These are phyloP conservation scores for Zopfochytrium polystomum DNA, from an alignment of 371 early-diverging fungal species.

Conservation along the genomic window DNA sequence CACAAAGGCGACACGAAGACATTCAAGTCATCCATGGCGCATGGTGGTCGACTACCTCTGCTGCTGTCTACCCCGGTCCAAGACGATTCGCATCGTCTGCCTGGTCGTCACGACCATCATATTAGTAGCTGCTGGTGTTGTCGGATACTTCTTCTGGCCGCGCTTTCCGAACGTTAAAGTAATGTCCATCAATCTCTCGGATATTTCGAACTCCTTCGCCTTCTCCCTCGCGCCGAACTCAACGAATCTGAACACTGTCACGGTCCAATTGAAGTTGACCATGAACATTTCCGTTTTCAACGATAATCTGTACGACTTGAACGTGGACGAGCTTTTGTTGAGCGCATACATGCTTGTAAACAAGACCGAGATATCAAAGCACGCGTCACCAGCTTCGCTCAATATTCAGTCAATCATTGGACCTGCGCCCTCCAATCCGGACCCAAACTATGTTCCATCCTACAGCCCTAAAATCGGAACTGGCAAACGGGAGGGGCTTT, in stretches of 20 bases:
- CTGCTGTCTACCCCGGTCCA: constrained; percentile 15
- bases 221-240: not conserved
- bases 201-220: not conserved
- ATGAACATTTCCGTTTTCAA: constrained; percentile 5
- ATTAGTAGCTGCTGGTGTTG: constrained; percentile 2
- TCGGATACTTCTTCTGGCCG: constrained; percentile 26
- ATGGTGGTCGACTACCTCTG: too few species aligned
- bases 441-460: too few species aligned
- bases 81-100: constrained; percentile 18
- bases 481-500: not conserved
- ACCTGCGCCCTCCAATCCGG: not conserved
- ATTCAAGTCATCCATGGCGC: too few species aligned
- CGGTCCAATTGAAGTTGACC: constrained; percentile 2
- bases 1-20: too few species aligned
- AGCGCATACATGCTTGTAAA: not conserved
- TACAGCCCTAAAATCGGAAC: constrained; percentile 16
- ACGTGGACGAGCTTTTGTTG: not conserved
- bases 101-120: constrained; percentile 2
- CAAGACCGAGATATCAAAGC: not conserved
- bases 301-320: constrained; percentile 1
- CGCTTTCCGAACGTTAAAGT: constrained; percentile 1
- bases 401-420: constrained; percentile 1
- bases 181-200: not conserved
- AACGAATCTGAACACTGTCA: not conserved
- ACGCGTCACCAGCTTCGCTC: not conserved